Evolutionary conservation across 768 basidiomycete genomes (phyloP), one percentile per base, ranked within the genome.

Genomic region (Dioszegia hungarica): DNA sequence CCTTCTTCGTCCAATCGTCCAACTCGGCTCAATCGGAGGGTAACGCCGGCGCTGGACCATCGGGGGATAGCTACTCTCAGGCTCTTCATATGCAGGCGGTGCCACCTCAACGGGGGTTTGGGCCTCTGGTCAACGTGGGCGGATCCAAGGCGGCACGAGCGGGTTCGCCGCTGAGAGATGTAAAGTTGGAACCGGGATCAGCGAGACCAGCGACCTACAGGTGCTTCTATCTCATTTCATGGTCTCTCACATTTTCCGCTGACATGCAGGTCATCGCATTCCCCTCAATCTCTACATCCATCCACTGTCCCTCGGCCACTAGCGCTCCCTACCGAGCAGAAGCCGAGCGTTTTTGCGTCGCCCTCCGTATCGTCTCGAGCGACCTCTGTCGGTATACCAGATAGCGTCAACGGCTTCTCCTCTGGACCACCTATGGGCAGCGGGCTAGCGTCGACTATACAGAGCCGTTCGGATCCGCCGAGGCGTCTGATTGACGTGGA

Each of bases 401-500:
- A 48, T 20, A 48, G 47, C 14, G 15, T 36, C 4, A 51, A 38
- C 34, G 52, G 28, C 4, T 43, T 29, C 19, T 15, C 29, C 17
- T 25, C 39, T 9, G 52, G 40, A 6, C n/a, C 20, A 38, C 9
- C 15, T 5, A 31, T 19, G 3, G 10, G 25, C 17, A 25, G 19
- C 19, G 40, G 40, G 1, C 9, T 51, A 6, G 37, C 20, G 34
- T 19, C 49, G 36, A 12, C 22, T 15, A 10, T 31, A 19, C 41
- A 43, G 15, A 38, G 36, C 20, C 33, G 69, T 12, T 67, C 67
- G 3, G 67, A 72, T 54, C 67, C 66, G 9, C 70, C 70, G 5
- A 62, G 59, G 40, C 37, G 70, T 22, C 34, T 56, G 50, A 64
- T 64, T 31, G 67, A 68, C 47, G 61, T 72, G n/a, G 64, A 61